Conservation (phyloP, 2,329 filamentous ascomycete species). For the Penicillium sumatraense region DNA sequence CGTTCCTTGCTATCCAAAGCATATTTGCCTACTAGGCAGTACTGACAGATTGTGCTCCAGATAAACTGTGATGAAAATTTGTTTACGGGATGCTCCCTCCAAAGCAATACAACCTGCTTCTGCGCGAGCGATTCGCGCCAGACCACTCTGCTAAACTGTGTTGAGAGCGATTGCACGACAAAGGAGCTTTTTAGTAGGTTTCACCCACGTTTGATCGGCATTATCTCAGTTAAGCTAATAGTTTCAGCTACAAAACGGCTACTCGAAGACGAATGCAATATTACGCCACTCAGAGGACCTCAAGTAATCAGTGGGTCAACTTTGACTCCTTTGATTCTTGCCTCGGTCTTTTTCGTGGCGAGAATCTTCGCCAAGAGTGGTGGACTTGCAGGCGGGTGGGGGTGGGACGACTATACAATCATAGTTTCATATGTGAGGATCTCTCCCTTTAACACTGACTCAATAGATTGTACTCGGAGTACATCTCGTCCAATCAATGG, state of each 20-base stretch:
- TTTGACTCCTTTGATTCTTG: conserved; percentile 20
- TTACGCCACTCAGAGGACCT: conserved; percentile 12
- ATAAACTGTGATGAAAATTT: conserved; percentile 10
- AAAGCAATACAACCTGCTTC: conserved; percentile 12
- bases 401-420: conserved; percentile 26
- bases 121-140: conserved; percentile 8
- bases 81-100: conserved; percentile 17
- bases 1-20: background rate
- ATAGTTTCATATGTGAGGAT: conserved; percentile 22
- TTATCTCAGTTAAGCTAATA: background rate
- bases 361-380: conserved; percentile 19
- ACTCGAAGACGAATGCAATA: conserved; percentile 17
- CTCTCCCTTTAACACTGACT: no score
- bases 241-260: conserved; percentile 16
- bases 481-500: background rate
- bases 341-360: conserved; percentile 18
- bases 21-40: background rate
- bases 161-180: conserved; percentile 13
- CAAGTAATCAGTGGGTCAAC: conserved; percentile 3
- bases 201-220: background rate
- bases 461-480: no score
- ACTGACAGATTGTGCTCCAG: conserved; percentile 6
- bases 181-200: conserved; percentile 22
- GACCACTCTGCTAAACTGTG: conserved; percentile 10
- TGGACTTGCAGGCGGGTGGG: conserved; percentile 24